A percentile compares a stretch with the other conserved stretches of the same genome.
Evolutionary conservation across 2,329 filamentous ascomycete genomes (phyloP).

Genomic region (Shiraia bambusicola): DNA sequence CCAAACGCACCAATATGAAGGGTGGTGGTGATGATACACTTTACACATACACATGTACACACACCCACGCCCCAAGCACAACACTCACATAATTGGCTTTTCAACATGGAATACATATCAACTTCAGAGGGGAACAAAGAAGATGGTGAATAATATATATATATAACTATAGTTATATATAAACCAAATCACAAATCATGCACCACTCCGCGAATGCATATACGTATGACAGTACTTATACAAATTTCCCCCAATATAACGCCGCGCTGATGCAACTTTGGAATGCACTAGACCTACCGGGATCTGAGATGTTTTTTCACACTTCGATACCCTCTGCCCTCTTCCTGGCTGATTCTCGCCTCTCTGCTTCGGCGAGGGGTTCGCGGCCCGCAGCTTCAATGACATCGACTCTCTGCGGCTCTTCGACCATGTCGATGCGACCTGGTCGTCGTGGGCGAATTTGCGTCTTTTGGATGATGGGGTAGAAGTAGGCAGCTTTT

Average conservation of each 20-base stretch:
- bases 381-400: slow-evolving; percentile 56
- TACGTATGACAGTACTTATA: slow-evolving; percentile 1
- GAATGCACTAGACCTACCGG: too few relatives aligned
- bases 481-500: slow-evolving; percentile 64
- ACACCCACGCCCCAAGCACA: too few relatives aligned
- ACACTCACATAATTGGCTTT: too few relatives aligned
- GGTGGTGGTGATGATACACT: too few relatives aligned
- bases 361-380: slow-evolving; percentile 52
- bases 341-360: slow-evolving; percentile 48
- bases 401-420: slow-evolving; percentile 53
- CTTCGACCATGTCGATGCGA: slow-evolving; percentile 44
- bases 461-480: slow-evolving; percentile 58
- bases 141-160: too few relatives aligned
- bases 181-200: not conserved
- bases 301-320: slow-evolving; percentile 1
- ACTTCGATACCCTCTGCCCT: slow-evolving; percentile 45
- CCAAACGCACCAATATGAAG: too few relatives aligned
- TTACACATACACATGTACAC: too few relatives aligned
- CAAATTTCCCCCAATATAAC: slow-evolving; percentile 1
- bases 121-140: too few relatives aligned
- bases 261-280: not conserved
- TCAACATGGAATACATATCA: too few relatives aligned
- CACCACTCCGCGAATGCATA: too few relatives aligned
- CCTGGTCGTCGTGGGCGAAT: slow-evolving; percentile 50
- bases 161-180: too few relatives aligned